Conservation (phyloP, 768 basidiomycete genomes). For the Hysterangium stoloniferum region DNA sequence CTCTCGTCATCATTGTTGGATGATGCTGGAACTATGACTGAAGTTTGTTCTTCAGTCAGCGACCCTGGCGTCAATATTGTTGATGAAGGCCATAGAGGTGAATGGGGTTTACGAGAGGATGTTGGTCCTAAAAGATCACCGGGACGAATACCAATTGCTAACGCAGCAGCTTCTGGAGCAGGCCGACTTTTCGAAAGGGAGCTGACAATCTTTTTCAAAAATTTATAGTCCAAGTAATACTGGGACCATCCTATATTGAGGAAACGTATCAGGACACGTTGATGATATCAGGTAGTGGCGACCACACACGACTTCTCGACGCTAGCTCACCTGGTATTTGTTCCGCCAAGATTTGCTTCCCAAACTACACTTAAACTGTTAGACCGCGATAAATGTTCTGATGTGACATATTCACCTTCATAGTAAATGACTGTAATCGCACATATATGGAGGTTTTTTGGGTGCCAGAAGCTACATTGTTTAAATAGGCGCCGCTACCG, state of each 20-base stretch:
- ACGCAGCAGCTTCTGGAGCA: conserved; percentile 80
- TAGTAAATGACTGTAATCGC: conserved; percentile 5
- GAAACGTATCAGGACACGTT: neutral
- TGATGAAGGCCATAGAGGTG: conserved; percentile 20
- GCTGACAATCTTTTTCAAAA: conserved; percentile 96
- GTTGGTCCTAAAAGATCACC: conserved; percentile 37
- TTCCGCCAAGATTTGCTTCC: conserved; percentile 93
- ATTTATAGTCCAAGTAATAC: conserved; percentile 98
- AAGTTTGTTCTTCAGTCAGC: conserved; percentile 8
- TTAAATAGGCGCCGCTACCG: conserved; percentile 1
- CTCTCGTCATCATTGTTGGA: conserved; percentile 62
- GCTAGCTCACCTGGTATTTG: conserved; percentile 55
- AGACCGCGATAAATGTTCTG: neutral
- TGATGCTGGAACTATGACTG: conserved; percentile 48
- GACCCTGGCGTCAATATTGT: conserved; percentile 10
- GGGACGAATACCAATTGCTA: conserved; percentile 77
- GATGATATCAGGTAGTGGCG: neutral
- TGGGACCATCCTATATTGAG: conserved; percentile 66
- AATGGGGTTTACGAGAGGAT: conserved; percentile 24
- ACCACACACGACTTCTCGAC: neutral
- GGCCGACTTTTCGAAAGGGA: conserved; percentile 86
- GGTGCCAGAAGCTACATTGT: neutral
- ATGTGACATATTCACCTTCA: conserved; percentile 10
- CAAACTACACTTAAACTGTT: conserved; percentile 55
- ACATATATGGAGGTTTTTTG: neutral